Conservation (phyloP, 768 basidiomycete genomes). For the Auriscalpium orientale region DNA sequence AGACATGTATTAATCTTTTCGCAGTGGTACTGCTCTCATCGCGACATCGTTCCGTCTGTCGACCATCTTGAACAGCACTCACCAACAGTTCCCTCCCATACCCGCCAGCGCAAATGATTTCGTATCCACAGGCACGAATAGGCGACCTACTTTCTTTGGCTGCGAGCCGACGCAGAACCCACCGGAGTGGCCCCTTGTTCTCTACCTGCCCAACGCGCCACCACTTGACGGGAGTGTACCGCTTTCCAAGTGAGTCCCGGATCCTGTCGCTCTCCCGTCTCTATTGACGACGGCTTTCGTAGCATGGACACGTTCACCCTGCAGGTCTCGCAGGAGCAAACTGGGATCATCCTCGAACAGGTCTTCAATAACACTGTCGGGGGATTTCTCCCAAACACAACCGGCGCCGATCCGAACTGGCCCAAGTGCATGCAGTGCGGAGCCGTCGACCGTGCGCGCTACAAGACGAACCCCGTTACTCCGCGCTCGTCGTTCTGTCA, state of each 20-base stretch:
- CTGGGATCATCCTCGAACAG: conserved; percentile 53
- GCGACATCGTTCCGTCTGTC: conserved; percentile 36
- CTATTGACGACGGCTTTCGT: not conserved
- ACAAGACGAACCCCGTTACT: conserved; percentile 5
- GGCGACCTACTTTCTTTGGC: conserved; percentile 73
- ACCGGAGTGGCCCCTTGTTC: conserved; percentile 55
- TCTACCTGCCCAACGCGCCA: conserved; percentile 74
- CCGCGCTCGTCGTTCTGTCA: conserved; percentile 20
- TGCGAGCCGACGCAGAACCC: conserved; percentile 48
- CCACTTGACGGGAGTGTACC: conserved; percentile 54
- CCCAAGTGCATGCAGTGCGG: conserved; percentile 67
- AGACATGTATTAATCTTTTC: not conserved
- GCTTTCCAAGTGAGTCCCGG: conserved; percentile 46
- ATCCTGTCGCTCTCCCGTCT: not conserved
- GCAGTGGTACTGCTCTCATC: conserved; percentile 47
- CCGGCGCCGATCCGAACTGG: conserved; percentile 45
- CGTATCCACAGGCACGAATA: conserved; percentile 51
- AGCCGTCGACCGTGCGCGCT: conserved; percentile 35
- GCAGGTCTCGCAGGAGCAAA: conserved; percentile 49
- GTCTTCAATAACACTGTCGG: conserved; percentile 45
- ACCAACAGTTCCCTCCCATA: conserved; percentile 59
- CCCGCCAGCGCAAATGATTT: conserved; percentile 46
- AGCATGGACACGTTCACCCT: conserved; percentile 55
- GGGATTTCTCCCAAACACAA: conserved; percentile 56
- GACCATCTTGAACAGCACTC: conserved; percentile 37